A percentile compares a stretch with the other conserved stretches of the same genome.
Evolutionary conservation across 352 stramenopile genomes (phyloP).

Genomic region (Phytophthora niederhauseri): DNA sequence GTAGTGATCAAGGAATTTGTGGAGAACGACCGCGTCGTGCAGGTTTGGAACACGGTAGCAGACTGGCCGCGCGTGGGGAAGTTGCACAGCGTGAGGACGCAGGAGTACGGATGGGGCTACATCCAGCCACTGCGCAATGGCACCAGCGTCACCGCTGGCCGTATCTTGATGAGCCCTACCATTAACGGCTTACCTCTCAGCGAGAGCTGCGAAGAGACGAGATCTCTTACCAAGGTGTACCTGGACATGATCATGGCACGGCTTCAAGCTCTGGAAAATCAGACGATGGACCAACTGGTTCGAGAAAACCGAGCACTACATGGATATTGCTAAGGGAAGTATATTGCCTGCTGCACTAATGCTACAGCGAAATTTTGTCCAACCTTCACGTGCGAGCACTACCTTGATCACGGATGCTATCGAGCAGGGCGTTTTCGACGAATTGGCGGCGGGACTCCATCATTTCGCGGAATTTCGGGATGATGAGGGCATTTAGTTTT

Average conservation of each 20-base stretch:
- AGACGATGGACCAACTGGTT: slow-evolving; percentile 4
- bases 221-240: background rate
- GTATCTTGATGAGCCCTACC: slow-evolving; percentile 1
- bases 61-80: slow-evolving; percentile 6
- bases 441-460: background rate
- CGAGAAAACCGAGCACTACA: background rate
- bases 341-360: no score
- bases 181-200: background rate
- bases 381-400: background rate
- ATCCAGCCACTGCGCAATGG: background rate
- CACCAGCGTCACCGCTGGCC: background rate
- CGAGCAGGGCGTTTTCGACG: background rate
- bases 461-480: background rate
- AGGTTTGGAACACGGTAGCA: slow-evolving; percentile 11
- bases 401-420: background rate
- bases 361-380: no score
- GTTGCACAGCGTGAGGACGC: slow-evolving; percentile 1
- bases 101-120: slow-evolving; percentile 10
- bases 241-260: background rate
- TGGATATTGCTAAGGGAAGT: no score
- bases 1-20: slow-evolving; percentile 11
- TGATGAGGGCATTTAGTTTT: background rate
- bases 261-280: background rate
- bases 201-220: slow-evolving; percentile 4
- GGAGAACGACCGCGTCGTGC: slow-evolving; percentile 4